These are phyloP conservation scores for Moelleriella libera DNA, from an alignment of 2,329 filamentous ascomycete genomes.

Conservation along the genomic window DNA sequence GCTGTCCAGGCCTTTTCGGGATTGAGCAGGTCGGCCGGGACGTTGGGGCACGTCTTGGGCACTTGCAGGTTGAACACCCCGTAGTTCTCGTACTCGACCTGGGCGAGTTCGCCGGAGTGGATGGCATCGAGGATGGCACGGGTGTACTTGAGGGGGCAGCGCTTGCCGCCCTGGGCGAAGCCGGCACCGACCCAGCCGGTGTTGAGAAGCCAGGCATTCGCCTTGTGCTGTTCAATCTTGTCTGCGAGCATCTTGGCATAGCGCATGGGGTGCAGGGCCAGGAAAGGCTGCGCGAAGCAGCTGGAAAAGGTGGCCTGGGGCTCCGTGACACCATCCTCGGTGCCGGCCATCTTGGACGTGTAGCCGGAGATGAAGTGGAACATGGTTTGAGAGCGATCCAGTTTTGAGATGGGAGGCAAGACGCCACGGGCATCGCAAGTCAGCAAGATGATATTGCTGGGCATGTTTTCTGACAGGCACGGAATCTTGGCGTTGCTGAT, in stretches of 20 bases:
- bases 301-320: constrained; percentile 98
- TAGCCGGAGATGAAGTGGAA: constrained; percentile 99
- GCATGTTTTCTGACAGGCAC: constrained; percentile 75
- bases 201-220: constrained; percentile 97
- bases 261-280: constrained; percentile 96
- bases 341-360: constrained; percentile 99
- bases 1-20: constrained; percentile 85
- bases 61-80: constrained; percentile 93
- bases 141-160: constrained; percentile 96
- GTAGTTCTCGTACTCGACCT: constrained; percentile 88
- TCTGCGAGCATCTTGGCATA: constrained; percentile 98
- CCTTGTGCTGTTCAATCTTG: constrained; percentile 90
- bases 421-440: constrained; percentile 97
- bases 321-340: constrained; percentile 91
- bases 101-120: constrained; percentile 89
- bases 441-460: constrained; percentile 93
- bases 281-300: constrained; percentile 98
- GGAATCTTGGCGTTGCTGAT: constrained; percentile 98
- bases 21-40: constrained; percentile 88
- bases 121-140: constrained; percentile 96
- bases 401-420: constrained; percentile 93
- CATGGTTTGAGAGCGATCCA: constrained; percentile 91
- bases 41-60: constrained; percentile 80
- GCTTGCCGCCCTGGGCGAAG: constrained; percentile 82
- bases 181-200: constrained; percentile 94